Evolutionary conservation across 495 filamentous ascomycete species (phyloP).

Genomic region (Xylaria grammica): DNA sequence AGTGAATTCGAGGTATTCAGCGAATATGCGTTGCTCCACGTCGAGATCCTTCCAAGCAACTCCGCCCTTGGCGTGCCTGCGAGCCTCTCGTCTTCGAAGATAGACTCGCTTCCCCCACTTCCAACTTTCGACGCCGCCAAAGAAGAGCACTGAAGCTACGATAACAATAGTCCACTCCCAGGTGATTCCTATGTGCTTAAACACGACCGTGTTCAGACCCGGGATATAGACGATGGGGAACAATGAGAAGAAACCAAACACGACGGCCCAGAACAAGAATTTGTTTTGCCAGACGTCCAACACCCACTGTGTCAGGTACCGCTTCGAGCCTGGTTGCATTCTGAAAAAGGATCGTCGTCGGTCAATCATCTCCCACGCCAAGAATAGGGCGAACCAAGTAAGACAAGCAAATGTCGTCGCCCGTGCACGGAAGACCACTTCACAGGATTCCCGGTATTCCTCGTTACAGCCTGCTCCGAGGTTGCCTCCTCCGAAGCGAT

Average conservation of each 20-base stretch:
- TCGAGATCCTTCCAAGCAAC: slow-evolving; percentile 46
- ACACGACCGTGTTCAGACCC: slow-evolving; percentile 69
- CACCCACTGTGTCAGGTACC: slow-evolving; percentile 55
- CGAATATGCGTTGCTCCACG: slow-evolving; percentile 46
- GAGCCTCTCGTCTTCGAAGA: slow-evolving; percentile 37
- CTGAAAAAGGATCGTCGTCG: slow-evolving; percentile 71
- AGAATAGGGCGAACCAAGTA: slow-evolving; percentile 76
- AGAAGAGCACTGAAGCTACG: slow-evolving; percentile 64
- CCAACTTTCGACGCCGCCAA: slow-evolving; percentile 68
- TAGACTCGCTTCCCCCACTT: slow-evolving; percentile 67
- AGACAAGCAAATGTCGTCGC: slow-evolving; percentile 74
- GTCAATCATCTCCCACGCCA: slow-evolving; percentile 76
- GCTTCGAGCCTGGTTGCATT: slow-evolving; percentile 63
- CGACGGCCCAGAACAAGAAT: slow-evolving; percentile 73
- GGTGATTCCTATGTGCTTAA: slow-evolving; percentile 71
- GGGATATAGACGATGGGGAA: slow-evolving; percentile 78
- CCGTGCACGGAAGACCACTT: slow-evolving; percentile 71
- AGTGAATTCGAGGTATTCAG: slow-evolving; percentile 36
- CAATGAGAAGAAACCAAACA: slow-evolving; percentile 70
- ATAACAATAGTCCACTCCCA: slow-evolving; percentile 77
- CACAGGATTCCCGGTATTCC: slow-evolving; percentile 57
- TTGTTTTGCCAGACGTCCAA: slow-evolving; percentile 71
- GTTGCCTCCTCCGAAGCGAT: slow-evolving; percentile 68
- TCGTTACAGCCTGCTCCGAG: slow-evolving; percentile 70
- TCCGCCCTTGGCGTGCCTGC: slow-evolving; percentile 23